Percentiles rank a stretch among this genome's conserved stretches.
These are phyloP conservation scores for Fusarium devonianum DNA, from an alignment of 2,329 filamentous ascomycete species.

Conservation along the genomic window DNA sequence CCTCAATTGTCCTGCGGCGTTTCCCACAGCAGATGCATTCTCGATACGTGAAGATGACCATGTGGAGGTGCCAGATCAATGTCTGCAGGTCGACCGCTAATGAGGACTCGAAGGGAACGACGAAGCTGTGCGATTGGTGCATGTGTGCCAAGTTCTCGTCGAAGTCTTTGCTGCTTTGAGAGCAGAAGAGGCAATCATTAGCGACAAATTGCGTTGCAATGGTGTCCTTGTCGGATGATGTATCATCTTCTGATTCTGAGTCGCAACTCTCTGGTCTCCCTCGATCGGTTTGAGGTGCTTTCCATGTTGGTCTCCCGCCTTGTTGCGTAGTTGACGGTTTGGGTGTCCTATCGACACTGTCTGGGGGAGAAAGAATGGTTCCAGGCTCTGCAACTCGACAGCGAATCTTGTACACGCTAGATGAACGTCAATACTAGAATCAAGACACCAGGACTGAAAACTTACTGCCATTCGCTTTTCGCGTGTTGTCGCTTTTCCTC, in stretches of 20 bases:
- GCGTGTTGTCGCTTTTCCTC: background rate
- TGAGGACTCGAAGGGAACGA: slow-evolving; percentile 49
- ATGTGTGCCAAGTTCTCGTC: slow-evolving; percentile 55
- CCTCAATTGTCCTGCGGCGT: slow-evolving; percentile 51
- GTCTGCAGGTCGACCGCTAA: slow-evolving; percentile 56
- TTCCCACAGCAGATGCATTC: slow-evolving; percentile 61
- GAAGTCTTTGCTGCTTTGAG: slow-evolving; percentile 39
- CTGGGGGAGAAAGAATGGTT: background rate
- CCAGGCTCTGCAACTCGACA: background rate
- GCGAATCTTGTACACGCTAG: background rate
- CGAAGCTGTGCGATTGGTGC: slow-evolving; percentile 56
- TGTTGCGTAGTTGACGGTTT: too few relatives aligned
- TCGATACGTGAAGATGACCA: slow-evolving; percentile 56
- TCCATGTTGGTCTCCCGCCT: too few relatives aligned
- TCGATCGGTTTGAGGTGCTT: too few relatives aligned
- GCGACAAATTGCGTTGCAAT: slow-evolving; percentile 40
- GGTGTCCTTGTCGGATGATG: background rate
- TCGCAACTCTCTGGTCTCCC: too few relatives aligned
- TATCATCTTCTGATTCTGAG: background rate
- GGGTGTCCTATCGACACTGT: too few relatives aligned
- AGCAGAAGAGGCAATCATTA: slow-evolving; percentile 54
- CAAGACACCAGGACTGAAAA: too few relatives aligned
- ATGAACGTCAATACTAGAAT: too few relatives aligned
- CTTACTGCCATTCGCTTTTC: background rate
- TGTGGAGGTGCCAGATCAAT: slow-evolving; percentile 56